Percentiles rank a stretch among this genome's conserved stretches.
These are phyloP conservation scores for Loxodes magnus DNA, from an alignment of 73 alveolate genomes.

Conservation along the genomic window DNA sequence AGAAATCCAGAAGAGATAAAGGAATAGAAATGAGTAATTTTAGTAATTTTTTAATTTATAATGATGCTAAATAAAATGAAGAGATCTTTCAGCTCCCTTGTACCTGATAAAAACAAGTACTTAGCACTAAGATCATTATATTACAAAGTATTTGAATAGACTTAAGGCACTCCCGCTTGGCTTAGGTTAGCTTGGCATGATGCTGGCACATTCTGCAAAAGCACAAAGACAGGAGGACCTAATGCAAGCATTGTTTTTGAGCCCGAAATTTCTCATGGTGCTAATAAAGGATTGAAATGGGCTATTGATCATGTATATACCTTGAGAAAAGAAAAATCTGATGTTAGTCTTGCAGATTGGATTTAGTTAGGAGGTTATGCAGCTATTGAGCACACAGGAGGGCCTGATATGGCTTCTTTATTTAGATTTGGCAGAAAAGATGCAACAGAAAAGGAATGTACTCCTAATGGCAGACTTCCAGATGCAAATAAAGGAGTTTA, in stretches of 20 bases:
- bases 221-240: constrained; percentile 32
- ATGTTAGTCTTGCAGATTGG: constrained; percentile 22
- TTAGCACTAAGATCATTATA: too few species aligned
- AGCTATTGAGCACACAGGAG: constrained; percentile 55
- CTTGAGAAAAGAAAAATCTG: constrained; percentile 37
- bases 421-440: constrained; percentile 53
- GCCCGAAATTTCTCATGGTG: constrained; percentile 18
- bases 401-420: constrained; percentile 41
- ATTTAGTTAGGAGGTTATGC: constrained; percentile 53
- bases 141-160: too few species aligned
- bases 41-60: too few species aligned
- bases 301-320: constrained; percentile 30
- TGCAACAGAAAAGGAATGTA: constrained; percentile 17
- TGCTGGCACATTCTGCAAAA: constrained; percentile 29
- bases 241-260: constrained; percentile 30
- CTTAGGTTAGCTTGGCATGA: constrained; percentile 51
- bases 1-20: too few species aligned
- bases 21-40: too few species aligned
- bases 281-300: constrained; percentile 32
- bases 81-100: too few species aligned
- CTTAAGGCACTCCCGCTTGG: too few species aligned
- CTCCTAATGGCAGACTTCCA: constrained; percentile 34
- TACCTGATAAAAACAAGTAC: too few species aligned
- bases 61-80: too few species aligned
- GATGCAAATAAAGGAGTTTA: constrained; percentile 5